Base-by-base conservation (phyloP, 192 early-diverging fungal genomes). In the Umbelopsis sp. region DNA sequence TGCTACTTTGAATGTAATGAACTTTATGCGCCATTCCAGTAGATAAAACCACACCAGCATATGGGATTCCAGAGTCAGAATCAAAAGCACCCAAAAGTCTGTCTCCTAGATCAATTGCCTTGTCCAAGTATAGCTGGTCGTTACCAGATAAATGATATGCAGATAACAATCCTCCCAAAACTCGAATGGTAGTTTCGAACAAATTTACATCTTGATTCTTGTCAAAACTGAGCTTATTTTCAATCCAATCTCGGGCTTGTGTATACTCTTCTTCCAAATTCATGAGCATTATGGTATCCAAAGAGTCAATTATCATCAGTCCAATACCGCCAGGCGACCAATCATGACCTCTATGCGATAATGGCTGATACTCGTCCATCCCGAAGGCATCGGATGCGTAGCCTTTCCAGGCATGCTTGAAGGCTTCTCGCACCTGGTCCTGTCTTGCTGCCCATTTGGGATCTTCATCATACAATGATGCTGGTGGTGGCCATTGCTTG, bases 101-200 rank as follows among this genome's bases (percentile, higher is more conserved):
- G 70, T 93, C 87, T 14, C 86, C 95, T 2, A 95, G 84, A 82
- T 95, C 89, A 24, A 78, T 71, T 1, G 95, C 94, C 78, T 92
- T 93, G 5, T 78, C 74, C 70, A 94, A 75, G 43, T 92, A 87
- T 45, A 89, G 36, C 4, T 79, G 75, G 56, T 93, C 91, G 44
- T 89, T 78, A 43, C 85, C 84, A 66, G 90, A 89, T 45, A 95
- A 74, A 70, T 95, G 88, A 67, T 94, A 93, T 1, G 94, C 91
- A 41, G 89, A 87, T 22, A 98, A 78, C 3, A 96, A 71, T 4
- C 94, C 95, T 38, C 95, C 96, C 8, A 97, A 77, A 11, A 94
- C 91, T 21, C 95, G 85, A 70, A 96, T 95, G 1, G 91, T 93
- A 22, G 91, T 93, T 80, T 97, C 96, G 76, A 96, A 95, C 36